Conservation (phyloP, 257 asterid genomes). For the Penstemon davidsonii region DNA sequence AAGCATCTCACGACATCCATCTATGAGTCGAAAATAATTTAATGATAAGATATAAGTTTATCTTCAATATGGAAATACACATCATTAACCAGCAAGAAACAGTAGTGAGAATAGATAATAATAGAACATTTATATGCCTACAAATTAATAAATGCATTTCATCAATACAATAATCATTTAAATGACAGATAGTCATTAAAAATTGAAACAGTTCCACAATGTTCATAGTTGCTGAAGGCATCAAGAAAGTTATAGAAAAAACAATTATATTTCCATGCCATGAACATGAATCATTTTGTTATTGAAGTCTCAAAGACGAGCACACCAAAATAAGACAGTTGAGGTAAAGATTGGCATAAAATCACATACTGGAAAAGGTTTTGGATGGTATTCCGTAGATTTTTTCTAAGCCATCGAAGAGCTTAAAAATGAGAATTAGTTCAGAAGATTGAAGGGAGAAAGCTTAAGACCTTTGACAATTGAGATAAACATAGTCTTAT, state of each 20-base stretch:
- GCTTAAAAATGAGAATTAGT: not conserved
- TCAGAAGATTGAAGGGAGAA: constrained; percentile 20
- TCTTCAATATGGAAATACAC: not conserved
- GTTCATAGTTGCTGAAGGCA: constrained; percentile 6
- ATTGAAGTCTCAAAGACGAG: constrained; percentile 5
- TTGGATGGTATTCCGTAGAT: constrained; percentile 10
- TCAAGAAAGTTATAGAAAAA: not conserved
- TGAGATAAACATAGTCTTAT: not conserved
- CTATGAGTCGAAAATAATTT: constrained; percentile 39
- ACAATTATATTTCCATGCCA: not conserved
- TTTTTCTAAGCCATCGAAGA: not conserved
- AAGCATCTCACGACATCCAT: constrained; percentile 90
- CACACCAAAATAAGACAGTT: constrained; percentile 2
- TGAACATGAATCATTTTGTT: not conserved
- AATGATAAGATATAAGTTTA: constrained; percentile 19
- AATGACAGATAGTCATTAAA: constrained; percentile 5
- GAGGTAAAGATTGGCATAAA: constrained; percentile 15
- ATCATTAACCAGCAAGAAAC: constrained; percentile 11
- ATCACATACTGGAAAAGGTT: constrained; percentile 13
- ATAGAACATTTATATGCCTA: not conserved
- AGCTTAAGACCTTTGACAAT: constrained; percentile 17
- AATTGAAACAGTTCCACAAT: constrained; percentile 10
- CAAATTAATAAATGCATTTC: constrained; percentile 10
- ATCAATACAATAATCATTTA: constrained; percentile 9
- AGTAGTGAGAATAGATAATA: constrained; percentile 1